Evolutionary conservation across 2,329 filamentous ascomycete species (phyloP).

Genomic region (Cordyceps javanica): DNA sequence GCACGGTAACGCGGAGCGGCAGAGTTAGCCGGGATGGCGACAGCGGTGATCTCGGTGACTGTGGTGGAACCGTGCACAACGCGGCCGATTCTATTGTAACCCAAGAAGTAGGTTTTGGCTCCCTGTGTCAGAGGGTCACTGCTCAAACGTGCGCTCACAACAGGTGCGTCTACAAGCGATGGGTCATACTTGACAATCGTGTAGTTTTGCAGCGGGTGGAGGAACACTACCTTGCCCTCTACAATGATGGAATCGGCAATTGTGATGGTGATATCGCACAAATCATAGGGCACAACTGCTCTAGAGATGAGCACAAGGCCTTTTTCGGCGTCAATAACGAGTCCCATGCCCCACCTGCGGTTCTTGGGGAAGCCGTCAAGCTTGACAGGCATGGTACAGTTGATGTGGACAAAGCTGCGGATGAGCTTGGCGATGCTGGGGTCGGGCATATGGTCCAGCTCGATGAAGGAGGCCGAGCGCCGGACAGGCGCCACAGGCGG

Average conservation of each 20-base stretch:
- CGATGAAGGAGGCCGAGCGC: constrained; percentile 82
- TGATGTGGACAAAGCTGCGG: constrained; percentile 88
- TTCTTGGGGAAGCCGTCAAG: constrained; percentile 96
- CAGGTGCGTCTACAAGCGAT: constrained; percentile 84
- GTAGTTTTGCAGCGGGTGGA: constrained; percentile 96
- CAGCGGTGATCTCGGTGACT: constrained; percentile 94
- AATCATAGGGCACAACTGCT: constrained; percentile 90
- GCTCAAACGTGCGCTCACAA: constrained; percentile 81
- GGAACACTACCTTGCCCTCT: constrained; percentile 87
- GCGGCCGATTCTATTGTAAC: constrained; percentile 93
- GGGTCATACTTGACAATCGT: constrained; percentile 94
- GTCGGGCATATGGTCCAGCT: constrained; percentile 81
- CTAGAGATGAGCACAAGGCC: constrained; percentile 90
- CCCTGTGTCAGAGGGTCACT: constrained; percentile 82
- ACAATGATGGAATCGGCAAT: constrained; percentile 96
- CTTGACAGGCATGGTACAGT: constrained; percentile 90
- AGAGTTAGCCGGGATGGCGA: constrained; percentile 90
- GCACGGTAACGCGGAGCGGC: constrained; percentile 89
- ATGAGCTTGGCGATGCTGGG: constrained; percentile 90
- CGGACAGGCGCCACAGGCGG: constrained; percentile 67
- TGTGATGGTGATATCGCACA: constrained; percentile 93
- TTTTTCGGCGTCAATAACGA: constrained; percentile 96
- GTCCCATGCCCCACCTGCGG: constrained; percentile 87
- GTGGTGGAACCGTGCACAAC: constrained; percentile 91
- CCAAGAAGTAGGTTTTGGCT: constrained; percentile 90